These are phyloP conservation scores for Boletus subcaerulescens DNA, from an alignment of 768 basidiomycete genomes.

Conservation along the genomic window DNA sequence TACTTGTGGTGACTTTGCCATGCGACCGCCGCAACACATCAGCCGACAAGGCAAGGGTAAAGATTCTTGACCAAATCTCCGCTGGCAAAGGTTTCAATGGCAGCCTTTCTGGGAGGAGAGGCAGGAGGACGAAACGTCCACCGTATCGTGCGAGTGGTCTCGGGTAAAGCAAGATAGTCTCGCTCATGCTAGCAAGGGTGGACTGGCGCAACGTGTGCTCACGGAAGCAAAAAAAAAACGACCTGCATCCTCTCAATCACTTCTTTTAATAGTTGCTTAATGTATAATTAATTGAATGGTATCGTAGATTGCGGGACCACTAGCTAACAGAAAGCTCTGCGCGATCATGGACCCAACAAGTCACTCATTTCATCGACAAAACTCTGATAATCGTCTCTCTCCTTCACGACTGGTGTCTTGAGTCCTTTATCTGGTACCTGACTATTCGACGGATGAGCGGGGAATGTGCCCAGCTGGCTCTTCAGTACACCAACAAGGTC, in stretches of 20 bases:
- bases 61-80: slow-evolving; percentile 70
- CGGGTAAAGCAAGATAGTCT: slow-evolving; percentile 56
- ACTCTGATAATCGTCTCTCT: slow-evolving; percentile 69
- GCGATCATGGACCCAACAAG: slow-evolving; percentile 41
- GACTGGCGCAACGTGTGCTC: not conserved
- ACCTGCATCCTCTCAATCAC: not conserved
- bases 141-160: slow-evolving; percentile 61
- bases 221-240: not conserved
- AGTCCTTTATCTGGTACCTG: slow-evolving; percentile 15
- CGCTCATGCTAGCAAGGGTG: slow-evolving; percentile 27
- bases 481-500: slow-evolving; percentile 64
- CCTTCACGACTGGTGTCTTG: slow-evolving; percentile 34
- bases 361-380: slow-evolving; percentile 77
- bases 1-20: slow-evolving; percentile 2
- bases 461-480: slow-evolving; percentile 51
- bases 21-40: slow-evolving; percentile 6
- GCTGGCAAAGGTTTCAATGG: slow-evolving; percentile 55
- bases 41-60: slow-evolving; percentile 36
- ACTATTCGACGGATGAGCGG: slow-evolving; percentile 21
- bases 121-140: slow-evolving; percentile 62
- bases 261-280: not conserved
- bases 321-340: not conserved
- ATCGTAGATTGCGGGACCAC: not conserved
- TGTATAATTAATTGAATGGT: not conserved
- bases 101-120: slow-evolving; percentile 57